phyloP scores from a whole-genome alignment of 768 basidiomycete species.

The Suillus hirtellus region DNA sequence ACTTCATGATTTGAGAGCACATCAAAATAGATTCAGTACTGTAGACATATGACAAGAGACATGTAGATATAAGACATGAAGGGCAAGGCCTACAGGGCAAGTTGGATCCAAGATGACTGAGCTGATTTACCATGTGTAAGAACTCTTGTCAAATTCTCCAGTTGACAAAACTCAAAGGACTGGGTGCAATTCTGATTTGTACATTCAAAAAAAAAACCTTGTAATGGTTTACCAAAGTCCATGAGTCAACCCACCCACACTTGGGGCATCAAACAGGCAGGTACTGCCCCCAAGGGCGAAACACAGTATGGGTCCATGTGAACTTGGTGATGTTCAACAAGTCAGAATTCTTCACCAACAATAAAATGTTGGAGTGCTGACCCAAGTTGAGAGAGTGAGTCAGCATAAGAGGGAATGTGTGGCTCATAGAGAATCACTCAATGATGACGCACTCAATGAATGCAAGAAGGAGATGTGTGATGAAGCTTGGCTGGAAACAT shows the following conservation, averaged over 20 bases:
- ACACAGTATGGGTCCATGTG: neutral
- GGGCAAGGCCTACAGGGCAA: neutral
- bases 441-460: neutral
- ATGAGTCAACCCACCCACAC: neutral
- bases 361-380: neutral
- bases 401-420: neutral
- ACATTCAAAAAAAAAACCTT: neutral
- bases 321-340: neutral
- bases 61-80: slow-evolving; percentile 3
- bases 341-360: neutral
- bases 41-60: neutral
- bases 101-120: neutral
- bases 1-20: neutral
- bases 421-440: neutral
- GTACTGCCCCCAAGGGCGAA: neutral
- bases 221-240: neutral
- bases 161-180: neutral
- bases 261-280: neutral
- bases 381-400: neutral
- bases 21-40: slow-evolving; percentile 1
- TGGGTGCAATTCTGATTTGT: neutral
- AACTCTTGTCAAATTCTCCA: neutral
- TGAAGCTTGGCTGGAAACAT: no score
- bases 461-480: neutral
- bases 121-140: neutral